These are phyloP conservation scores for Barnettozyma sucrosica DNA, from an alignment of 805 yeast genomes.

Conservation along the genomic window DNA sequence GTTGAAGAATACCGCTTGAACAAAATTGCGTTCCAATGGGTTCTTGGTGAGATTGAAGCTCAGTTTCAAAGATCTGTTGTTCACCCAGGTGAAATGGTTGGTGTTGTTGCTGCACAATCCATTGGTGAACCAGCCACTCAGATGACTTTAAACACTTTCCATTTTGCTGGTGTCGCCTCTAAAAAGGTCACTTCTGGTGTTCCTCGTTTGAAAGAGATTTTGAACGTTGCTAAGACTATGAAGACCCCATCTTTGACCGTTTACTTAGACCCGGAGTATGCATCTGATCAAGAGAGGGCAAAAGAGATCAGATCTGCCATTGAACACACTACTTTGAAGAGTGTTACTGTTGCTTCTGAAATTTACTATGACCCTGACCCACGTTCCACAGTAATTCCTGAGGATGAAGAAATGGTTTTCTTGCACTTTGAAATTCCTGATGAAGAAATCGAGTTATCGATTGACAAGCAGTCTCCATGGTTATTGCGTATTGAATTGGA, in stretches of 20 bases:
- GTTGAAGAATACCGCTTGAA: conserved; percentile 85
- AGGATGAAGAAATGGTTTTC: conserved; percentile 94
- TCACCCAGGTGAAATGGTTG: conserved; percentile 98
- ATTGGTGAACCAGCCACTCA: conserved; percentile 98
- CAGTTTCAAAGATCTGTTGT: conserved; percentile 90
- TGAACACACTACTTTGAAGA: conserved; percentile 91
- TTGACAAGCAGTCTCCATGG: conserved; percentile 98
- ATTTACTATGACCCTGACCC: conserved; percentile 98
- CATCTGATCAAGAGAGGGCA: conserved; percentile 88
- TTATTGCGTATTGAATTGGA: conserved; percentile 91
- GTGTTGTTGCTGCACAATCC: conserved; percentile 95
- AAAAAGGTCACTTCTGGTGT: conserved; percentile 96
- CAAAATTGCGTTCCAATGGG: conserved; percentile 91
- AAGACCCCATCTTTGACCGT: conserved; percentile 99
- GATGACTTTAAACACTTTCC: conserved; percentile 95
- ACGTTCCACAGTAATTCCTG: conserved; percentile 90
- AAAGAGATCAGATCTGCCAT: conserved; percentile 94
- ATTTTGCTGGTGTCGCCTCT: conserved; percentile 95
- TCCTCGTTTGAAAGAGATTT: conserved; percentile 95
- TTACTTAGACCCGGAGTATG: conserved; percentile 74
- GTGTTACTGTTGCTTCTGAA: conserved; percentile 96
- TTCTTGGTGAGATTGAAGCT: conserved; percentile 85
- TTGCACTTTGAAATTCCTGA: conserved; percentile 97
- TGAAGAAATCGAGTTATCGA: conserved; percentile 89
- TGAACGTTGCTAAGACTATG: conserved; percentile 96